Evolutionary conservation across 1,139 yeast species (phyloP).

Genomic region (Kodamaea anthophila): DNA sequence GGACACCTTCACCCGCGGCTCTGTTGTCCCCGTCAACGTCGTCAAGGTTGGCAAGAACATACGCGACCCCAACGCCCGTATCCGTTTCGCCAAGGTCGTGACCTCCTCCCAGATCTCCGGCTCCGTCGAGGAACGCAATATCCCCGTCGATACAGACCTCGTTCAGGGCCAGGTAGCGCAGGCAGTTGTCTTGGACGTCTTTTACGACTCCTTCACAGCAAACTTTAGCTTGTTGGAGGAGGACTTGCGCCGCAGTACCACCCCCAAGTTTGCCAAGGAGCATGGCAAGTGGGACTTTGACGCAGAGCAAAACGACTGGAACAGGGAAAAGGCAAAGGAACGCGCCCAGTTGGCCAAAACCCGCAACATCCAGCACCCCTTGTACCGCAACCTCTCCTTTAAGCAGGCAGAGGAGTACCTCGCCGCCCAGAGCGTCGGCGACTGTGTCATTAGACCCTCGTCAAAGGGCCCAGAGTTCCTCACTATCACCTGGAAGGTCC

Average conservation of each 20-base stretch:
- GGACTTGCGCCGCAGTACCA: constrained; percentile 57
- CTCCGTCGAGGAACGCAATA: constrained; percentile 58
- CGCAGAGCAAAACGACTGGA: constrained; percentile 66
- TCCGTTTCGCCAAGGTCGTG: constrained; percentile 47
- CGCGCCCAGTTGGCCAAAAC: constrained; percentile 48
- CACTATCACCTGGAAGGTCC: constrained; percentile 95
- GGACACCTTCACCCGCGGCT: constrained; percentile 60
- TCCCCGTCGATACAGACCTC: constrained; percentile 48
- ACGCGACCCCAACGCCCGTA: constrained; percentile 30
- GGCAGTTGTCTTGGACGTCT: constrained; percentile 67
- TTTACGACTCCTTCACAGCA: constrained; percentile 68
- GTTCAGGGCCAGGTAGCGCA: constrained; percentile 77
- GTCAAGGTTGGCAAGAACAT: constrained; percentile 46
- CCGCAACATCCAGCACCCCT: constrained; percentile 88
- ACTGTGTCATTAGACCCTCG: constrained; percentile 90
- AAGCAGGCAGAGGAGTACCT: constrained; percentile 89
- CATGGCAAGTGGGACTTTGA: constrained; percentile 75
- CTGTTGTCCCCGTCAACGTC: constrained; percentile 74
- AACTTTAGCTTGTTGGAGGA: constrained; percentile 63
- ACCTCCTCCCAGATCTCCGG: constrained; percentile 80
- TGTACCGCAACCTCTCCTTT: constrained; percentile 76
- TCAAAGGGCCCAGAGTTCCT: constrained; percentile 83
- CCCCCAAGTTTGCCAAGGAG: constrained; percentile 46
- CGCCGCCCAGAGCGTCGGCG: constrained; percentile 87
- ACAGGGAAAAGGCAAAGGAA: constrained; percentile 51